Base-by-base conservation (phyloP, 306 rosid genomes). In the Vigna unguiculata region DNA sequence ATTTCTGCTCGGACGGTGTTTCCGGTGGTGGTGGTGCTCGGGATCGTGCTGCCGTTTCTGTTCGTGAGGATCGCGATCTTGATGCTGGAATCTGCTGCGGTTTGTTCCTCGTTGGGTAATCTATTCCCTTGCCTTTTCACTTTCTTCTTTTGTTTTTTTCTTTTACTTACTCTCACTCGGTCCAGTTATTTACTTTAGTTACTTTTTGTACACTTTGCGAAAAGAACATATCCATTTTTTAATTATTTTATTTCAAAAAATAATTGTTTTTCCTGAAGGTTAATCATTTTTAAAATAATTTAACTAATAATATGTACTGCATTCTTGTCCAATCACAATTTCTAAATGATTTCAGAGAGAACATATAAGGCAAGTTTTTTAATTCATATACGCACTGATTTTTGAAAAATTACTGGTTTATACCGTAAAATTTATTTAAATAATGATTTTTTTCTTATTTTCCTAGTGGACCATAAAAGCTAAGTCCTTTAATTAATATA, bases 11-110 rank as follows among this genome's bases (percentile, higher is more conserved):
- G 96, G 51, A 81, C 87, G 32, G 5, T 88, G 38, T 38, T 93
- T 62, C 96, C 93, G 67, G 76, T 73, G 71, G 82, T 81, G 24
- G 69, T 93, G 6, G 76, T 92, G 14, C 82, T 93, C 3, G 91
- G 87, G 53, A 77, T 90, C 21, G n/a, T 83, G 69, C 75, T 93
- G 80, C 91, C 97, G 59, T 91, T 93, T 30, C 12, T 91, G 6
- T 93, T 91, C 14, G 84, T 93, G 1, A 83, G 98, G 74, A 15
- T 87, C 73, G 93, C 97, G 61, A 83, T 93, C 76, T 40, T 88
- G 57, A 86, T 87, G 28, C 98, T 93, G 11, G 97, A 93, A 86
- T 91, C 98, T 30, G 86, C 96, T 75, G 61, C 91, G 36, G 82
- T 63, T 36, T 91, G 93, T 80, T 91, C 96, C 66, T 75, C 90